Conservation (phyloP, 306 rosid species). For the Trifolium repens region DNA sequence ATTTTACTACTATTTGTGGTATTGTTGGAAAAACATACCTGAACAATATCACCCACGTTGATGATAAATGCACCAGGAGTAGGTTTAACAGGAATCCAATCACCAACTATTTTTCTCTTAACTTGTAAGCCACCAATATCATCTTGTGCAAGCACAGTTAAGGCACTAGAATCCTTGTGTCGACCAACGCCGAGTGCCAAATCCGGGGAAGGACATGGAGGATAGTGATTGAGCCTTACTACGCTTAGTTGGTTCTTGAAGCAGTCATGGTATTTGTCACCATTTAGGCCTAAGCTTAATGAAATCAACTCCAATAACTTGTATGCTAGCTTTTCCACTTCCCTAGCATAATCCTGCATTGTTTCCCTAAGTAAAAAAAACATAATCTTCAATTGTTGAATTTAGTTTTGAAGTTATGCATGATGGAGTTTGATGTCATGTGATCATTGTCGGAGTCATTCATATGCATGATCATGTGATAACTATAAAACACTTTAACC, state of each 20-base stretch:
- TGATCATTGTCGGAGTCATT: too few species aligned
- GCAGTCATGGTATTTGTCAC: slow-evolving; percentile 50
- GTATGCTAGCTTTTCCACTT: slow-evolving; percentile 69
- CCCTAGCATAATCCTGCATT: slow-evolving; percentile 59
- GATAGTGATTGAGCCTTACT: slow-evolving; percentile 69
- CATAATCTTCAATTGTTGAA: neutral
- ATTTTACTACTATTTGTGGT: too few species aligned
- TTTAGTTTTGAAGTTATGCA: neutral
- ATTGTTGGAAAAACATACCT: slow-evolving; percentile 49
- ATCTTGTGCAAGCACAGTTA: slow-evolving; percentile 81
- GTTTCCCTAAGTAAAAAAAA: slow-evolving; percentile 53
- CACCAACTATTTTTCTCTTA: slow-evolving; percentile 59
- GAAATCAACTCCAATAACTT: slow-evolving; percentile 63
- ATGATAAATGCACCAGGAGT: slow-evolving; percentile 66
- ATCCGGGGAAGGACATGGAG: slow-evolving; percentile 75
- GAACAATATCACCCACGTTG: slow-evolving; percentile 74
- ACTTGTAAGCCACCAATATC: slow-evolving; percentile 78
- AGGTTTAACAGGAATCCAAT: slow-evolving; percentile 77
- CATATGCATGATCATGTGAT: too few species aligned
- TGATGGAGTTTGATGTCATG: neutral
- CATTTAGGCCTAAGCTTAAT: slow-evolving; percentile 60
- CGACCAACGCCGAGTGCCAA: slow-evolving; percentile 87
- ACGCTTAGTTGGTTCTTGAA: slow-evolving; percentile 71
- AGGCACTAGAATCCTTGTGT: slow-evolving; percentile 74
- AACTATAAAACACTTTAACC: neutral